phyloP scores from a whole-genome alignment of 1,284 basidiomycete species.

The Takashimella koratensis region DNA sequence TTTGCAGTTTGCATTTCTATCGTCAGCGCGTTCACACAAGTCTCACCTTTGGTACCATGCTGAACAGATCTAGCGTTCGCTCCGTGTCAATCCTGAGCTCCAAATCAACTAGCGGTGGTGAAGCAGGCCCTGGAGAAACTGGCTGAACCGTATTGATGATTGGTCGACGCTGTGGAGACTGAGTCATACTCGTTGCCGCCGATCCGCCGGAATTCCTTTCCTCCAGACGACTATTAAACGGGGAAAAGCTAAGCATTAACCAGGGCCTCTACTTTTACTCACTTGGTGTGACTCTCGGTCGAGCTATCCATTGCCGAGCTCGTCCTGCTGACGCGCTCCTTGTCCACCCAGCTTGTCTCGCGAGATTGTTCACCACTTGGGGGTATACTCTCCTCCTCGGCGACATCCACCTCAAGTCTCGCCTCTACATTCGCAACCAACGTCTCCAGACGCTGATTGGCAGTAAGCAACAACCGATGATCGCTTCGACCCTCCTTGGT shows the following conservation, averaged over 20 bases:
- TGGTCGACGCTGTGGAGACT: slow-evolving; percentile 32
- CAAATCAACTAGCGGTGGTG: slow-evolving; percentile 64
- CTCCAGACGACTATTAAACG: slow-evolving; percentile 42
- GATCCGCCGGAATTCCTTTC: slow-evolving; percentile 40
- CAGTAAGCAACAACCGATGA: slow-evolving; percentile 72
- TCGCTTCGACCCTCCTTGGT: slow-evolving; percentile 85
- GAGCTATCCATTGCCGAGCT: slow-evolving; percentile 43
- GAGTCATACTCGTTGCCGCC: slow-evolving; percentile 33
- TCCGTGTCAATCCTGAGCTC: slow-evolving; percentile 76
- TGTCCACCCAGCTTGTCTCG: slow-evolving; percentile 33
- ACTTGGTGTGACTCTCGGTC: slow-evolving; percentile 38
- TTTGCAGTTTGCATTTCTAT: slow-evolving; percentile 86
- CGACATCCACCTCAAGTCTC: slow-evolving; percentile 52
- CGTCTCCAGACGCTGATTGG: slow-evolving; percentile 74
- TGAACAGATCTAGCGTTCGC: slow-evolving; percentile 86
- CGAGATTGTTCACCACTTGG: slow-evolving; percentile 14
- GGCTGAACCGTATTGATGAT: slow-evolving; percentile 10
- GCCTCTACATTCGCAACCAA: slow-evolving; percentile 67
- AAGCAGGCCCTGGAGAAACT: slow-evolving; percentile 11
- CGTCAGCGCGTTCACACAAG: slow-evolving; percentile 7
- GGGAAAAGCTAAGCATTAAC: slow-evolving; percentile 33
- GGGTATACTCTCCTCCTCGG: slow-evolving; percentile 26
- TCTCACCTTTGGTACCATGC: slow-evolving; percentile 85
- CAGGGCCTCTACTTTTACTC: slow-evolving; percentile 14
- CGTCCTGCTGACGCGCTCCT: slow-evolving; percentile 31